Conservation (phyloP, 129 eudicot species). For the Centaurea solstitialis region DNA sequence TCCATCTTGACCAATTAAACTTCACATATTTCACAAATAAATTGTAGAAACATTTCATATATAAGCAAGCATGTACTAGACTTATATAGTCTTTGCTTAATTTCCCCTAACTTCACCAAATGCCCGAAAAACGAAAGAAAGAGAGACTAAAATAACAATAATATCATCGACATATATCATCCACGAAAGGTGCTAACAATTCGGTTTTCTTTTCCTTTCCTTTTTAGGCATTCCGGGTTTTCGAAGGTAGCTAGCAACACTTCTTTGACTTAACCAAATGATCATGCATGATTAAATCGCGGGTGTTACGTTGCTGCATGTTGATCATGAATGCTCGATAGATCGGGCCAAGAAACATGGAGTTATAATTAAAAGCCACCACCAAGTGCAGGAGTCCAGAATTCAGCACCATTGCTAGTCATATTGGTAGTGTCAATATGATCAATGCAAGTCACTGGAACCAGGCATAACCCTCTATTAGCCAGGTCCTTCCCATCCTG, state of each 20-base stretch:
- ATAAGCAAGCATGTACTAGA: neutral
- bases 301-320: neutral
- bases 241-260: neutral
- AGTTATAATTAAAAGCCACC: conserved; percentile 42
- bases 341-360: neutral
- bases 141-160: neutral
- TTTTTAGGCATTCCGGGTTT: neutral
- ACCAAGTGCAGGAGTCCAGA: conserved; percentile 82
- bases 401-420: conserved; percentile 67
- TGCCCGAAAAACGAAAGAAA: neutral
- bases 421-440: conserved; percentile 48
- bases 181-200: neutral
- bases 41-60: neutral
- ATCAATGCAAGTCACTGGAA: conserved; percentile 62
- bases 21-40: neutral
- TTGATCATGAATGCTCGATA: neutral
- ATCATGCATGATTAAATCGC: neutral
- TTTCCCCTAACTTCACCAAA: neutral
- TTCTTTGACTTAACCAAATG: neutral
- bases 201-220: neutral
- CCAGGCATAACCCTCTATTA: conserved; percentile 88
- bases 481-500: conserved; percentile 48
- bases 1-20: neutral
- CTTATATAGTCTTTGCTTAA: neutral
- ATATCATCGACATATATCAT: neutral